Evolutionary conservation across 75 land plant species (phyloP).

Genomic region (Adiantum capillusveneris): DNA sequence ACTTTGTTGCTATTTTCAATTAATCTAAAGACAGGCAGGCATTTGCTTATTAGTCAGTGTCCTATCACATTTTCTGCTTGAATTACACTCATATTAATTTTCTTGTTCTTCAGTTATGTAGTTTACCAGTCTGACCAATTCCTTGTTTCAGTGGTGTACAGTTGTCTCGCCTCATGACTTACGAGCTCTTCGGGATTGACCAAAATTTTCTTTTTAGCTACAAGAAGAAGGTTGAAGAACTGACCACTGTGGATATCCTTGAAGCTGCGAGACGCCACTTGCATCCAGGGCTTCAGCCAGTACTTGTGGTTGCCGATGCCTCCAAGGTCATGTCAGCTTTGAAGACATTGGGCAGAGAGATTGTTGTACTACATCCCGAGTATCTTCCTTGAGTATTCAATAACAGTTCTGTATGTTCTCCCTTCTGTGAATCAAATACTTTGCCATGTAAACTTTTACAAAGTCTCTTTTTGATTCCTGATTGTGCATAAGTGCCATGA

Average conservation of each 20-base stretch:
- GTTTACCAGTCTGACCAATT: no score
- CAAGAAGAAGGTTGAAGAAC: conserved; percentile 15
- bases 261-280: conserved; percentile 18
- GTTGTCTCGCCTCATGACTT: conserved; percentile 15
- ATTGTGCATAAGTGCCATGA: no score
- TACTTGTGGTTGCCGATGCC: conserved; percentile 22
- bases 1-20: no score
- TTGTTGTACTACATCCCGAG: neutral
- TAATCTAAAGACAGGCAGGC: no score
- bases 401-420: no score
- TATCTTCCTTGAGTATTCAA: neutral
- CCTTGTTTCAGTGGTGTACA: conserved; percentile 11
- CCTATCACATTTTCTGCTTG: no score
- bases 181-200: conserved; percentile 22
- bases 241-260: conserved; percentile 11
- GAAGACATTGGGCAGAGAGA: neutral
- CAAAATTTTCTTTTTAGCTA: conserved; percentile 17
- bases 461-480: no score
- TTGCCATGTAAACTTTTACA: no score
- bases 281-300: conserved; percentile 14
- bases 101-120: no score
- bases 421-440: no score
- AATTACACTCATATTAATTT: no score
- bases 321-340: conserved; percentile 3
- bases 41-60: no score